Base-by-base conservation (phyloP, 805 yeast species). In the Candida ascalaphidarum region DNA sequence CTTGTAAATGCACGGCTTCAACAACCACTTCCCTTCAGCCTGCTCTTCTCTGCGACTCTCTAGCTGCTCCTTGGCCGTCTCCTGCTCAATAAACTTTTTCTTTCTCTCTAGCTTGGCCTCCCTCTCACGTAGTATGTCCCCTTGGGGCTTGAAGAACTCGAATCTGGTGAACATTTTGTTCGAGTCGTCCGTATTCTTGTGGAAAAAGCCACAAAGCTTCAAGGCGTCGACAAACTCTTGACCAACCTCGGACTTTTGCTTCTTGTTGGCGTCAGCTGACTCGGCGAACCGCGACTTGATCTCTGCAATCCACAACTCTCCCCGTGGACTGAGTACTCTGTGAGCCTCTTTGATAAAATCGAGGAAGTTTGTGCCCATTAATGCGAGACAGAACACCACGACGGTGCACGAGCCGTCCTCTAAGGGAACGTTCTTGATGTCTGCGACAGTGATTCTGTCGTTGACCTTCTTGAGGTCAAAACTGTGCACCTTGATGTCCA, bases 301-400 rank as follows among this genome's bases (percentile, higher is more conserved):
- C 51, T 92, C 99, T 2, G 97, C 92, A 26, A 92, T 85, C 98
- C 98, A 92, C 26, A 92, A 58, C 50, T 89, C 95, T 16, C 99
- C 97, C 35, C 85, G 68, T 23, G 95, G 95, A 7, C 85, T 78
- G 29, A 92, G 61, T 11, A 92, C 65, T 45, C 99, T 68, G 47
- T 81, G 69, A 1, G 96, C 97, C 50, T 92, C 99, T 33, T 77
- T 67, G 29, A 92, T 74, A 48, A 92, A 92, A 49, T 92, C 97
- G 35, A 88, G 60, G 50, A 89, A 86, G 49, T 92, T 92, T 3
- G 97, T 89, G 3, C 99, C 98, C 99, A 92, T 92, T 34, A 92
- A 63, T 0, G 97, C 92, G 27, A 92, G 65, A 54, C 98, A 92
- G 55, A 88, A 92, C 5, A 92, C 72, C n/a, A 84, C 98, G 25